Conservation (phyloP, 129 eudicot genomes). For the Silybum marianum region DNA sequence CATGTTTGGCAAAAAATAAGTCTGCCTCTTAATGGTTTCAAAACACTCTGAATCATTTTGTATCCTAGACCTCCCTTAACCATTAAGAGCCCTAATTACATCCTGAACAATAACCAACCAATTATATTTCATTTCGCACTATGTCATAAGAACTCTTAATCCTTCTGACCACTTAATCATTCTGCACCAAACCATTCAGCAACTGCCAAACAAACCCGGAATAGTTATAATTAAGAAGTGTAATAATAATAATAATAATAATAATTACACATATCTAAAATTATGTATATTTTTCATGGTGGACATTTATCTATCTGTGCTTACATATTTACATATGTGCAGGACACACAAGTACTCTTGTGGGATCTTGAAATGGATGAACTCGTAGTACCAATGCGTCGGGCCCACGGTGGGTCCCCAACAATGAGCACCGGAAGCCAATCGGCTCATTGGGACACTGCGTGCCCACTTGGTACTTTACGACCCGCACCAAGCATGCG, state of each 20-base stretch:
- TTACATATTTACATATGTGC: slow-evolving; percentile 9
- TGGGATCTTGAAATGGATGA: slow-evolving; percentile 97
- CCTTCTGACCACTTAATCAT: too few relatives aligned
- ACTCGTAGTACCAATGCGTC: slow-evolving; percentile 83
- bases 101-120: too few relatives aligned
- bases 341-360: slow-evolving; percentile 85
- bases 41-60: too few relatives aligned
- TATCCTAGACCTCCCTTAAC: too few relatives aligned
- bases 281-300: not conserved
- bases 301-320: not conserved
- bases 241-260: not conserved
- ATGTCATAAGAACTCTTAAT: too few relatives aligned
- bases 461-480: slow-evolving; percentile 62
- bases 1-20: too few relatives aligned
- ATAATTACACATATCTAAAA: not conserved
- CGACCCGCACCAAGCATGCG: slow-evolving; percentile 92
- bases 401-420: slow-evolving; percentile 89
- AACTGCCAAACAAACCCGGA: too few relatives aligned
- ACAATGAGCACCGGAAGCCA: slow-evolving; percentile 80
- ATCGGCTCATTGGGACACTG: slow-evolving; percentile 83
- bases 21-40: too few relatives aligned
- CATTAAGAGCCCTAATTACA: too few relatives aligned
- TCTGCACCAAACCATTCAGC: too few relatives aligned
- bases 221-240: not conserved
- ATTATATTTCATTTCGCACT: too few relatives aligned